Percentiles rank a stretch among this genome's conserved stretches.
Evolutionary conservation across 352 stramenopile species (phyloP).

Genomic region (Pythium periplocum): DNA sequence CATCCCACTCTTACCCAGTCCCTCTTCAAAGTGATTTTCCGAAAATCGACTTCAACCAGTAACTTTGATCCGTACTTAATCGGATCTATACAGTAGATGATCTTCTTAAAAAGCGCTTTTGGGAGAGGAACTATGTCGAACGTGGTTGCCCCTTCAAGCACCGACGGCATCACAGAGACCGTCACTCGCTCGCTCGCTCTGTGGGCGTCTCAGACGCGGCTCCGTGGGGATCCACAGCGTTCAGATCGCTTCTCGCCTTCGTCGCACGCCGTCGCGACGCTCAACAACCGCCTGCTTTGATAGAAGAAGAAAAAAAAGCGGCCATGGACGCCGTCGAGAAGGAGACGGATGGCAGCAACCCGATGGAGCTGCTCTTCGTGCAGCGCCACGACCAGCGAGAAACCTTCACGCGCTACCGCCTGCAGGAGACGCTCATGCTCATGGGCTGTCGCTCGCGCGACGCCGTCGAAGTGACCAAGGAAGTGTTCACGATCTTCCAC

Average conservation of each 20-base stretch:
- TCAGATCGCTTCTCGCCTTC: neutral
- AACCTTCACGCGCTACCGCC: conserved; percentile 73
- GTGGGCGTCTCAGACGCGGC: neutral
- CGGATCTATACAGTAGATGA: too few relatives aligned
- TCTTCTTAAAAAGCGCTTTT: too few relatives aligned
- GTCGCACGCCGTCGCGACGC: neutral
- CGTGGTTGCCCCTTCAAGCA: conserved; percentile 1
- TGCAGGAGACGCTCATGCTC: conserved; percentile 86
- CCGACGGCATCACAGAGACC: conserved; percentile 2
- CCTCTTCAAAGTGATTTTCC: too few relatives aligned
- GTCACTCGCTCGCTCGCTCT: neutral
- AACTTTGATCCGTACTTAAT: too few relatives aligned
- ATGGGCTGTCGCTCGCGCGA: conserved; percentile 82
- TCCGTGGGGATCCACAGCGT: neutral
- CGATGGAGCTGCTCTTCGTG: conserved; percentile 77
- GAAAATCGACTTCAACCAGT: too few relatives aligned
- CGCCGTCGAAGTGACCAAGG: conserved; percentile 56
- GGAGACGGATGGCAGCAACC: conserved; percentile 53
- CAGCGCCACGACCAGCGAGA: conserved; percentile 41
- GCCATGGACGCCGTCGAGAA: conserved; percentile 51
- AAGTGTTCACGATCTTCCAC: conserved; percentile 59
- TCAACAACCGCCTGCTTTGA: neutral
- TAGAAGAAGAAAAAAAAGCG: conserved; percentile 2
- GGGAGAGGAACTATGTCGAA: conserved; percentile 1
- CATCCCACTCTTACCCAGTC: too few relatives aligned